A percentile compares a stretch with the other conserved stretches of the same genome.
Evolutionary conservation across 2,329 filamentous ascomycete species (phyloP).

Genomic region (Diaporthe batatas): DNA sequence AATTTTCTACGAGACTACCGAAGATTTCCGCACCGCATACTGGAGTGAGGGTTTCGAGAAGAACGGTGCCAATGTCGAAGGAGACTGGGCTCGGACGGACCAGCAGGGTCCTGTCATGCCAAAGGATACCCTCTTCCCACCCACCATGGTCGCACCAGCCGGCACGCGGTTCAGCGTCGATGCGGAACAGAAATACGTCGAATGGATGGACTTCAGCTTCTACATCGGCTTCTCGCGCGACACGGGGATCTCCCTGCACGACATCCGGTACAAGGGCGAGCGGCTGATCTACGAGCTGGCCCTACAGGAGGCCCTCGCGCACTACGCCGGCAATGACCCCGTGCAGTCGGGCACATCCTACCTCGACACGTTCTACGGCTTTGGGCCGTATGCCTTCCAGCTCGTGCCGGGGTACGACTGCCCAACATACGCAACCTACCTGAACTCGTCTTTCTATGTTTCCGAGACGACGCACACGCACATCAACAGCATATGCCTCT

Average conservation of each 20-base stretch:
- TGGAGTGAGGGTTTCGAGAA: constrained; percentile 59
- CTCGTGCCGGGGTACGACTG: constrained; percentile 66
- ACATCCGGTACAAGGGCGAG: constrained; percentile 68
- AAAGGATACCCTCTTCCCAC: constrained; percentile 54
- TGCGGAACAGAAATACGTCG: constrained; percentile 57
- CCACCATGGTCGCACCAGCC: constrained; percentile 54
- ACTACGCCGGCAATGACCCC: constrained; percentile 64
- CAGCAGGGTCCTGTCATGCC: constrained; percentile 53
- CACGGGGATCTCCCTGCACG: constrained; percentile 62
- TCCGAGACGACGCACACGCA: constrained; percentile 59
- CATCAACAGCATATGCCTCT: constrained; percentile 66
- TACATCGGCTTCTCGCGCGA: constrained; percentile 64
- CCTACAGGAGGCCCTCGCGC: constrained; percentile 67
- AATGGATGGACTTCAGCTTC: constrained; percentile 67
- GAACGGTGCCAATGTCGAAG: constrained; percentile 61
- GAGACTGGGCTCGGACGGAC: constrained; percentile 60
- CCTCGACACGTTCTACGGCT: constrained; percentile 62
- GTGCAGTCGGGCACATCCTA: constrained; percentile 60
- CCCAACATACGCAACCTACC: constrained; percentile 62
- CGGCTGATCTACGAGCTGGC: constrained; percentile 68
- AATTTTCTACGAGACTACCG: constrained; percentile 64
- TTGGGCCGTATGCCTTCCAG: constrained; percentile 60
- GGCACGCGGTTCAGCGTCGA: constrained; percentile 60
- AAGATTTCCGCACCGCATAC: constrained; percentile 61
- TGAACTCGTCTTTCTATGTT: constrained; percentile 61